phyloP scores from a whole-genome alignment of 2,329 filamentous ascomycete genomes.

The Venturiaceae sp. region DNA sequence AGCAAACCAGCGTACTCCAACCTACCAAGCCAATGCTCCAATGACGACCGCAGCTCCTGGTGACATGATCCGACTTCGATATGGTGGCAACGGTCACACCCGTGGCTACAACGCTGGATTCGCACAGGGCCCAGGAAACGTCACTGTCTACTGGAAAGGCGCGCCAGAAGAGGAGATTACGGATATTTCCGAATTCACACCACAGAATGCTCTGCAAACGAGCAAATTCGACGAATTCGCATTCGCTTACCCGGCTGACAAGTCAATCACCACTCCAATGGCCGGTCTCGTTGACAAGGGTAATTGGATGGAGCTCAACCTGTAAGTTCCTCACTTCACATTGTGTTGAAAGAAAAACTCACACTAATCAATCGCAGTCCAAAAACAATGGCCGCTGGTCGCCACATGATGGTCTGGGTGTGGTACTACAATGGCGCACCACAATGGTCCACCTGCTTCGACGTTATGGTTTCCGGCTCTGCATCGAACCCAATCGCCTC shows the following conservation, averaged over 20 bases:
- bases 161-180: slow-evolving; percentile 16
- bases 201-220: slow-evolving; percentile 13
- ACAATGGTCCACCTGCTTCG: slow-evolving; percentile 18
- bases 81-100: slow-evolving; percentile 18
- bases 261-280: slow-evolving; percentile 11
- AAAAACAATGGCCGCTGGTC: slow-evolving; percentile 15
- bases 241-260: slow-evolving; percentile 14
- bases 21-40: slow-evolving; percentile 11
- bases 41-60: slow-evolving; percentile 15
- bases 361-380: slow-evolving; percentile 9
- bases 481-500: neutral
- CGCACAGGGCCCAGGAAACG: slow-evolving; percentile 4
- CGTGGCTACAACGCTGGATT: slow-evolving; percentile 15
- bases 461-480: slow-evolving; percentile 12
- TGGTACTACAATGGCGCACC: slow-evolving; percentile 14
- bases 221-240: slow-evolving; percentile 17
- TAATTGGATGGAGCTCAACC: slow-evolving; percentile 16
- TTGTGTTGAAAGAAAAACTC: neutral
- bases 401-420: slow-evolving; percentile 21
- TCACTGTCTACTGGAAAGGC: slow-evolving; percentile 11
- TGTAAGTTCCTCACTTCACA: slow-evolving; percentile 4
- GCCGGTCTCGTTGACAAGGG: slow-evolving; percentile 18
- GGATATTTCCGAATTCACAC: slow-evolving; percentile 15
- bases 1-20: slow-evolving; percentile 12
- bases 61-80: slow-evolving; percentile 15